These are phyloP conservation scores for Chytriomyces confervae DNA, from an alignment of 192 early-diverging fungal species.

Conservation along the genomic window DNA sequence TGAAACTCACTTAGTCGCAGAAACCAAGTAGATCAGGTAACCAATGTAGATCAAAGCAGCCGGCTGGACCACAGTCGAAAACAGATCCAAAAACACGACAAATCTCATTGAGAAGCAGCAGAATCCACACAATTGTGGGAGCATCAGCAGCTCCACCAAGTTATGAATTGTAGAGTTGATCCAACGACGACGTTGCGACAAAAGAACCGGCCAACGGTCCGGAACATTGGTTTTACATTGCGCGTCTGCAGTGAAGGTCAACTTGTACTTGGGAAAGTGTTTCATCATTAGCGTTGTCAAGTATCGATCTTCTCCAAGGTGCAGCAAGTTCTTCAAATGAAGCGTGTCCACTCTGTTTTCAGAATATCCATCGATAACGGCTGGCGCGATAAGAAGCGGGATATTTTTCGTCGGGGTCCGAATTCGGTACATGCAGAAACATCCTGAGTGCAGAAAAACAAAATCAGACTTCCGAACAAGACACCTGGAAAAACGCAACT, in stretches of 20 bases:
- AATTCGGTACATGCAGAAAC: slow-evolving; percentile 98
- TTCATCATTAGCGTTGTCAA: slow-evolving; percentile 83
- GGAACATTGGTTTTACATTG: slow-evolving; percentile 93
- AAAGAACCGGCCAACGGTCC: slow-evolving; percentile 87
- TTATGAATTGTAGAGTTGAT: slow-evolving; percentile 99
- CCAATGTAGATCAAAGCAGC: slow-evolving; percentile 88
- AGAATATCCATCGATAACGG: slow-evolving; percentile 91
- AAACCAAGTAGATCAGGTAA: slow-evolving; percentile 66
- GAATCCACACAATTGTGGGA: slow-evolving; percentile 97
- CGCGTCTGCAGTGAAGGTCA: slow-evolving; percentile 91
- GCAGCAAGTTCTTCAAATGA: slow-evolving; percentile 98
- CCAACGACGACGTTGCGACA: slow-evolving; percentile 99
- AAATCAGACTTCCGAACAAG: slow-evolving; percentile 23
- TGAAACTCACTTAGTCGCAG: slow-evolving; percentile 32
- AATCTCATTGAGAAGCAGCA: slow-evolving; percentile 99
- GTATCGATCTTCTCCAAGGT: slow-evolving; percentile 98
- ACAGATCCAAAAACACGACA: slow-evolving; percentile 94
- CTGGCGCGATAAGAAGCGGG: slow-evolving; percentile 87
- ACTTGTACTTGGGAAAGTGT: slow-evolving; percentile 96
- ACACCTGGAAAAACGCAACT: neutral
- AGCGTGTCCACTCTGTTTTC: slow-evolving; percentile 95
- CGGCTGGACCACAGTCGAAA: slow-evolving; percentile 91
- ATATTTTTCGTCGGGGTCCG: slow-evolving; percentile 87
- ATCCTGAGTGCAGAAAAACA: slow-evolving; percentile 60
- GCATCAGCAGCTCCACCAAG: slow-evolving; percentile 88